phyloP scores from a whole-genome alignment of 139 green algal genomes.

The Ettlia oleoabundans region DNA sequence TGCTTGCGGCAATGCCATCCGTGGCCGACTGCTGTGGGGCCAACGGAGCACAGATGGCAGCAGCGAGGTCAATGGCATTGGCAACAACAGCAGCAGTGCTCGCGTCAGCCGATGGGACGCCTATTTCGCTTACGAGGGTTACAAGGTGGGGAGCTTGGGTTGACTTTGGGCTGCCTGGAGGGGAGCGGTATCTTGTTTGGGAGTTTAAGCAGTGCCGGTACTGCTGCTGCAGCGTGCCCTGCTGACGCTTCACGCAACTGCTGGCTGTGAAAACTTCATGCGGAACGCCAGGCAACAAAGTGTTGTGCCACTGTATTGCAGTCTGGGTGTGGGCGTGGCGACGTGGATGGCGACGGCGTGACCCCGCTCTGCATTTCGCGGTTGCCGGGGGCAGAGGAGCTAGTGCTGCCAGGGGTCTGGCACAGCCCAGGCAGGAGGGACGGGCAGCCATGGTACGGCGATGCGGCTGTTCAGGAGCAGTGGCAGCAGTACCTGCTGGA shows the following conservation, averaged over 20 bases:
- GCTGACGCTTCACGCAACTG: too few species aligned
- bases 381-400: constrained; percentile 17
- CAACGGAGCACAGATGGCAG: not conserved
- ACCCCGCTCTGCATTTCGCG: constrained; percentile 41
- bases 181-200: too few species aligned
- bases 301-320: not conserved
- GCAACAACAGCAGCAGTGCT: not conserved
- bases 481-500: constrained; percentile 30
- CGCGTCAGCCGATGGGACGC: not conserved
- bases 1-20: constrained; percentile 31
- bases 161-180: too few species aligned
- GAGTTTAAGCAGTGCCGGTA: not conserved
- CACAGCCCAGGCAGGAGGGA: constrained; percentile 17
- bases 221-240: not conserved
- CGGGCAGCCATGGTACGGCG: constrained; percentile 35
- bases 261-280: too few species aligned
- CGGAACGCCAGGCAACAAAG: too few species aligned
- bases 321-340: constrained; percentile 31
- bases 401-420: constrained; percentile 43
- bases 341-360: constrained; percentile 42
- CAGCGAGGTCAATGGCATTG: not conserved
- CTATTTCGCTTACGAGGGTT: constrained; percentile 30
- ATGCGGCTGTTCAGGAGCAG: not conserved
- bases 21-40: constrained; percentile 9
- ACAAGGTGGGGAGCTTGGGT: constrained; percentile 35